Conservation (phyloP, 2,329 filamentous ascomycete species). For the Escovopsis sp. region DNA sequence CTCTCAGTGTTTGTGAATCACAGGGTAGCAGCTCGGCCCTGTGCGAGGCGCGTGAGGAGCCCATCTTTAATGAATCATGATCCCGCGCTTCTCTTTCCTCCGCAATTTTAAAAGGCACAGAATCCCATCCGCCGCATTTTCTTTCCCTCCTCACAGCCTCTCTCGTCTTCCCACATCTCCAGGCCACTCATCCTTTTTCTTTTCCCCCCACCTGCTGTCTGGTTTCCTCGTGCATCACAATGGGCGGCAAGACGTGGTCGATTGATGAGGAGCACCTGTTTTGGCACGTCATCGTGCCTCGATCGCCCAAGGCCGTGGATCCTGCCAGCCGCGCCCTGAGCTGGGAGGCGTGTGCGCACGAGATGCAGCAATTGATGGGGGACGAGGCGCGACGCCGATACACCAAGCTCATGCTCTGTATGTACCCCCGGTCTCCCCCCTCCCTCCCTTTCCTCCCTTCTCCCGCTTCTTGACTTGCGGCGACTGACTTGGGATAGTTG, state of each 20-base stretch:
- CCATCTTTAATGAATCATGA: too few species aligned
- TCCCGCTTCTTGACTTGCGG: neutral
- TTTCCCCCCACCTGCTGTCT: neutral
- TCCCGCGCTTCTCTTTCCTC: too few species aligned
- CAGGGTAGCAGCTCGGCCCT: too few species aligned
- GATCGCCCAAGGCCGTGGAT: constrained; percentile 20
- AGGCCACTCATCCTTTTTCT: neutral
- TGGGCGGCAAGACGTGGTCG: constrained; percentile 39
- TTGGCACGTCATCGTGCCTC: constrained; percentile 27
- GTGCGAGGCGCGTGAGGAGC: too few species aligned
- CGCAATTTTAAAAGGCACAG: neutral
- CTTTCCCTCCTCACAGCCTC: neutral
- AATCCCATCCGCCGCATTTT: neutral
- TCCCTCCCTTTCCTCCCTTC: neutral
- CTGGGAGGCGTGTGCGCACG: constrained; percentile 23
- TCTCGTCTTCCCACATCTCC: neutral
- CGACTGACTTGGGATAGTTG: constrained; percentile 18
- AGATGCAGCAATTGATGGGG: constrained; percentile 25
- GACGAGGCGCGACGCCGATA: constrained; percentile 23
- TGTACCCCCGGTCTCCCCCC: constrained; percentile 9
- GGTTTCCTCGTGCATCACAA: constrained; percentile 11
- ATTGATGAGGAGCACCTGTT: constrained; percentile 32
- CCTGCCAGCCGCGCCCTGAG: constrained; percentile 8
- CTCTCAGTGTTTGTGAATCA: constrained; percentile 4
- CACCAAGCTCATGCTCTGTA: constrained; percentile 25